Percentiles rank a stretch among this genome's conserved stretches.
Evolutionary conservation across 305 asterid species (phyloP).

Genomic region (Fraxinus sp.): DNA sequence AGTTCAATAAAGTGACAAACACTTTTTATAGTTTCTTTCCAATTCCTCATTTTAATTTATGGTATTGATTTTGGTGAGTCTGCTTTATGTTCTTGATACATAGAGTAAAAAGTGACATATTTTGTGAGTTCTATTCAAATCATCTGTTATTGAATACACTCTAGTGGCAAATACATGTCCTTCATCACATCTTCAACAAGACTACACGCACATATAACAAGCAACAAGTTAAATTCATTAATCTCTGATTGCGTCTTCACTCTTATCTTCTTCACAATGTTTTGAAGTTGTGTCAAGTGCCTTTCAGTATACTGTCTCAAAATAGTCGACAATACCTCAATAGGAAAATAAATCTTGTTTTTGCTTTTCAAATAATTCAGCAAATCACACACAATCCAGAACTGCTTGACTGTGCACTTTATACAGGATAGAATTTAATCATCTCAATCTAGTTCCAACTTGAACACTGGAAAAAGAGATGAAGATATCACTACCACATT

Average conservation of each 20-base stretch:
- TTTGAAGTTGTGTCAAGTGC: conserved; percentile 79
- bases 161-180: too few species aligned
- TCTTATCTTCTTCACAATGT: conserved; percentile 72
- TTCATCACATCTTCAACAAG: conserved; percentile 62
- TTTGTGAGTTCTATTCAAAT: too few species aligned
- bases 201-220: conserved; percentile 77
- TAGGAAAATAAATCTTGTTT: conserved; percentile 57
- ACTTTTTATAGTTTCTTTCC: too few species aligned
- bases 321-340: conserved; percentile 57
- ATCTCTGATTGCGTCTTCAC: conserved; percentile 87
- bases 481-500: too few species aligned
- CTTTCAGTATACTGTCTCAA: conserved; percentile 69
- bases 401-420: conserved; percentile 79
- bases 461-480: too few species aligned
- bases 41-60: too few species aligned
- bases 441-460: conserved; percentile 28
- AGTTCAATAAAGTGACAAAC: too few species aligned
- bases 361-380: conserved; percentile 80
- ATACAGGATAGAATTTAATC: conserved; percentile 75
- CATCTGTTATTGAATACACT: too few species aligned
- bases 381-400: conserved; percentile 72
- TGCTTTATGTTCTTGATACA: too few species aligned
- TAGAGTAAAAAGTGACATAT: too few species aligned
- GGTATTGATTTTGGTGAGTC: too few species aligned
- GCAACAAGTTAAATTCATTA: conserved; percentile 66